A percentile compares a stretch with the other conserved stretches of the same genome.
These are phyloP conservation scores for Hymenoscyphus occultus DNA, from an alignment of 2,329 filamentous ascomycete species.

Conservation along the genomic window DNA sequence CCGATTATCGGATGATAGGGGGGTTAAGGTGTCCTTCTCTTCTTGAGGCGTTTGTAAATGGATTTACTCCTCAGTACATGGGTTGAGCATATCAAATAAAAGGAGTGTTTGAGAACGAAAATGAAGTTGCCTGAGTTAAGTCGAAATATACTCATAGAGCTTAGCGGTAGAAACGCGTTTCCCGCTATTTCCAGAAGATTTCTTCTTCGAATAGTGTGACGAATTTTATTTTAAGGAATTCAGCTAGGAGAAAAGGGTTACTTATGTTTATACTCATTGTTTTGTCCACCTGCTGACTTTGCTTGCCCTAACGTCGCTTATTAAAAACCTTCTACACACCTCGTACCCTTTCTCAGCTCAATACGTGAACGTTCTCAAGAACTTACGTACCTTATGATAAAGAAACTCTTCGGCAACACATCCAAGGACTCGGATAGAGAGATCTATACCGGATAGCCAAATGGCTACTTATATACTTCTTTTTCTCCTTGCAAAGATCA, in stretches of 20 bases:
- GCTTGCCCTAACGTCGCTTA: constrained; percentile 14
- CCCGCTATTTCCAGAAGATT: constrained; percentile 24
- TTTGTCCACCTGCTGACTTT: background rate
- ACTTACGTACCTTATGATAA: constrained; percentile 27
- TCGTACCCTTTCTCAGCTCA: constrained; percentile 38
- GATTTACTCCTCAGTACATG: constrained; percentile 12
- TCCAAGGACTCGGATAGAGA: constrained; percentile 41
- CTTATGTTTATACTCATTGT: constrained; percentile 1
- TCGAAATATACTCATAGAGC: constrained; percentile 39
- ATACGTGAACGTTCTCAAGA: constrained; percentile 36
- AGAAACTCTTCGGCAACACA: constrained; percentile 32
- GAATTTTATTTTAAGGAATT: constrained; percentile 29
- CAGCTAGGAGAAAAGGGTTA: constrained; percentile 37
- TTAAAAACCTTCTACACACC: constrained; percentile 33
- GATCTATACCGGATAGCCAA: constrained; percentile 33
- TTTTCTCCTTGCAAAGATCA: constrained; percentile 25
- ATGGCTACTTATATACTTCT: constrained; percentile 28
- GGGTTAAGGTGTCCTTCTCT: constrained; percentile 12
- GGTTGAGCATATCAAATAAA: constrained; percentile 26
- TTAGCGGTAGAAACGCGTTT: constrained; percentile 22
- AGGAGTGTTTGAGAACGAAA: constrained; percentile 34
- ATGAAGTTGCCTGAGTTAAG: constrained; percentile 38
- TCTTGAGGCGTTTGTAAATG: background rate
- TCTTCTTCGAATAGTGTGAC: constrained; percentile 33
- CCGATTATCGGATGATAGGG: constrained; percentile 48